phyloP scores from a whole-genome alignment of 108 stramenopile species.

The Cylindrotheca fusiformis region DNA sequence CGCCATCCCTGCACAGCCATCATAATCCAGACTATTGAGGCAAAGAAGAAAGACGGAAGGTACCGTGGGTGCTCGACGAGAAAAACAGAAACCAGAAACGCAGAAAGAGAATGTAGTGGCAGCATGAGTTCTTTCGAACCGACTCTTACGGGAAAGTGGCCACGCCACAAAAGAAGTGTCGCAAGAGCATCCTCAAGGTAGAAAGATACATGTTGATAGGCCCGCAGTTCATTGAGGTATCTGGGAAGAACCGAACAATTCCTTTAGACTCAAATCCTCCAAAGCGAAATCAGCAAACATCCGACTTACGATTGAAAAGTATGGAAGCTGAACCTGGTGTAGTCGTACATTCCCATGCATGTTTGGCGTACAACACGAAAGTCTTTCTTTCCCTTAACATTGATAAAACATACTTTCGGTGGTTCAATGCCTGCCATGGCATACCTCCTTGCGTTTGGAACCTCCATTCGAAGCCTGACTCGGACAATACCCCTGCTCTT shows the following conservation, averaged over 20 bases:
- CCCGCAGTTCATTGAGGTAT: conserved; percentile 40
- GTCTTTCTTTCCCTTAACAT: conserved; percentile 58
- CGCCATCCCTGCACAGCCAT: conserved; percentile 48
- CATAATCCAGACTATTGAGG: conserved; percentile 37
- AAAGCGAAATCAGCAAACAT: not conserved
- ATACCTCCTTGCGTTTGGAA: conserved; percentile 51
- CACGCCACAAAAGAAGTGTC: conserved; percentile 68
- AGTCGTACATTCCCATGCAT: conserved; percentile 54
- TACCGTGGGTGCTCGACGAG: conserved; percentile 67
- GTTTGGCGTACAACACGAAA: conserved; percentile 62
- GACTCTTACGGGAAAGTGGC: conserved; percentile 31
- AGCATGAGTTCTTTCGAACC: conserved; percentile 20
- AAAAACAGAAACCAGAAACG: conserved; percentile 42
- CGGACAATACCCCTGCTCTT: conserved; percentile 35
- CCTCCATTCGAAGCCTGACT: conserved; percentile 48
- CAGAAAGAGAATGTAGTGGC: conserved; percentile 59
- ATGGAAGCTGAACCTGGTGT: conserved; percentile 30
- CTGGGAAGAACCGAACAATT: conserved; percentile 13
- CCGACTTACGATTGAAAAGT: conserved; percentile 34
- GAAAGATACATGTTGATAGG: conserved; percentile 39
- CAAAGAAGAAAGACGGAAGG: conserved; percentile 63
- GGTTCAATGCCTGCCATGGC: conserved; percentile 44
- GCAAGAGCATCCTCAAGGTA: conserved; percentile 57
- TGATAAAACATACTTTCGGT: conserved; percentile 59
- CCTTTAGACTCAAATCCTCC: not conserved